Evolutionary conservation across 164 flowering plant species (phyloP).

Genomic region (Nymphaea thermarum): DNA sequence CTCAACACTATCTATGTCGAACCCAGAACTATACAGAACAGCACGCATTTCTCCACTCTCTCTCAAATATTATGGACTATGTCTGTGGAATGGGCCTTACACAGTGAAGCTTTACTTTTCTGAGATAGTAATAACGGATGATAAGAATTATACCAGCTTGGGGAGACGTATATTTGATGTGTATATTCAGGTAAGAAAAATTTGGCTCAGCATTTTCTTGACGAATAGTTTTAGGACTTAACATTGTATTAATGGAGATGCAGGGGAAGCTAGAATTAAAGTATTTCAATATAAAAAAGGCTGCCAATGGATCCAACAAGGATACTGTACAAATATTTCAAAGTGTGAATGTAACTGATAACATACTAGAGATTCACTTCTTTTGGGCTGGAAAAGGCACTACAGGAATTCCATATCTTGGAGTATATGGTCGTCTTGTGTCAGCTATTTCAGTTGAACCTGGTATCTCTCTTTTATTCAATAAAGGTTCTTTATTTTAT

Average conservation of each 20-base stretch:
- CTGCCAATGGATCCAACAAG: constrained; percentile 27
- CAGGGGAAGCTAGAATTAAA: constrained; percentile 23
- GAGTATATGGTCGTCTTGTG: constrained; percentile 73
- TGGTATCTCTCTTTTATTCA: constrained; percentile 30
- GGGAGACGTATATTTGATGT: constrained; percentile 47
- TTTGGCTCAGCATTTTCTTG: background rate
- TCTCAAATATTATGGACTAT: constrained; percentile 38
- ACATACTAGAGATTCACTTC: constrained; percentile 55
- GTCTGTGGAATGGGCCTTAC: constrained; percentile 32
- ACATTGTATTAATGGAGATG: background rate
- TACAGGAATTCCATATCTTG: constrained; percentile 48
- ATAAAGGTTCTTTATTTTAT: background rate
- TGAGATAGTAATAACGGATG: constrained; percentile 35
- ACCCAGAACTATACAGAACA: constrained; percentile 35
- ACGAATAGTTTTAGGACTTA: too few relatives aligned
- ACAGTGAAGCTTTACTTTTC: constrained; percentile 41
- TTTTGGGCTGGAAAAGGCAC: constrained; percentile 82
- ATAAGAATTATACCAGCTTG: constrained; percentile 33
- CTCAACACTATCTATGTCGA: background rate
- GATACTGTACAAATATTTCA: constrained; percentile 2
- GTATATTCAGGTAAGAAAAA: constrained; percentile 43
- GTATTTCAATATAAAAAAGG: constrained; percentile 35
- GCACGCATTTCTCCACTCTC: constrained; percentile 40
- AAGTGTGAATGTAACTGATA: constrained; percentile 16
- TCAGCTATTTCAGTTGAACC: constrained; percentile 72